Evolutionary conservation across 106 monocot genomes (phyloP), one percentile per base, ranked within the genome.

Genomic region (Vanilla planifolia): DNA sequence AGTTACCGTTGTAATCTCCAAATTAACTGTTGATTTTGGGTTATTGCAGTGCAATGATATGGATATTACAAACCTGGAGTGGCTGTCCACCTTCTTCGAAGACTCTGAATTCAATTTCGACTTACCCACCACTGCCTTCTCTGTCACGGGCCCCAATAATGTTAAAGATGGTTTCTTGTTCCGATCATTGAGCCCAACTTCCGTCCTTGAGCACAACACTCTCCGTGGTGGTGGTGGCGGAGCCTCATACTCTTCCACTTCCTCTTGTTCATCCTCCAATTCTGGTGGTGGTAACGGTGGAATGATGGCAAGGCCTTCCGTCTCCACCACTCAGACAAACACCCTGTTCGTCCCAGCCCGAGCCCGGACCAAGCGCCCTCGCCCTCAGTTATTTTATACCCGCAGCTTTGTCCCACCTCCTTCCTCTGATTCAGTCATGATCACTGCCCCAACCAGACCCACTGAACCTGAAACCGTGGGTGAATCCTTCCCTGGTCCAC

Each of bases 21-120:
- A n/a, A n/a, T n/a, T n/a, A n/a, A n/a, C n/a, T n/a, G n/a, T n/a
- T n/a, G n/a, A n/a, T n/a, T n/a, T n/a, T n/a, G n/a, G n/a, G n/a
- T n/a, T 27, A 20, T 37, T 59, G 25, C 82, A 79, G 82, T 79
- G 64, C 36, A 76, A 88, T 39, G 83, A 88, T 19, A 36, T 73
- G 11, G 87, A 88, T 34, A 66, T 74, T 25, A 60, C 69, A 5
- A 66, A 83, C 33, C 67, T 90, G 62, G 90, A 90, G 62, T 91
- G 91, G 91, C 52, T 91, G 47, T 81, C 91, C 17, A 74, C 71
- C 41, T 86, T 91, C 71, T 71, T 82, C 27, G 82, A 91, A 39
- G 91, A 82, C 20, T 61, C 75, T 15, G 89, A 79, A 8, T 67
- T 77, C 47, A 77, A 73, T 64, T 41, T 68, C 48, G 46, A 43